phyloP scores from a whole-genome alignment of 1,284 basidiomycete genomes.

The Kwoniella shivajii region DNA sequence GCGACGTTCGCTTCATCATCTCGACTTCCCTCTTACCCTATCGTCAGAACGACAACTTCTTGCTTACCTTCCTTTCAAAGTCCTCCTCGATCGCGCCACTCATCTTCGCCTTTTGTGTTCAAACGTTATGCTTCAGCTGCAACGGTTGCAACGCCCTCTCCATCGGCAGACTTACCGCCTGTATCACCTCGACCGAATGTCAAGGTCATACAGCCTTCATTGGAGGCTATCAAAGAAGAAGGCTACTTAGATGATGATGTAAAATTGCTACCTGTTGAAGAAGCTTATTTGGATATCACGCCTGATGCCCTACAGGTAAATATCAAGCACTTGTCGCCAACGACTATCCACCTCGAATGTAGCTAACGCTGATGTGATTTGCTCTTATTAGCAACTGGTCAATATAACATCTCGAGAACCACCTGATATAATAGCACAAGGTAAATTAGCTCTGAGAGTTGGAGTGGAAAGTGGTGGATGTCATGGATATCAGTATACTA shows the following conservation, averaged over 20 bases:
- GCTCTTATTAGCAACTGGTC: constrained; percentile 43
- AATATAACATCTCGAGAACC: constrained; percentile 52
- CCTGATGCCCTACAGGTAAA: constrained; percentile 46
- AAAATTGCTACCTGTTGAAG: constrained; percentile 35
- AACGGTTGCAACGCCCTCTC: constrained; percentile 3
- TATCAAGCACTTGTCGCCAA: neutral
- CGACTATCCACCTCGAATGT: neutral
- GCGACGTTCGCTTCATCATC: constrained; percentile 20
- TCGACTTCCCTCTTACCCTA: constrained; percentile 2
- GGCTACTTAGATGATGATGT: constrained; percentile 50
- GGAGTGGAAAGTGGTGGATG: constrained; percentile 61
- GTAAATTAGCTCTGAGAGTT: constrained; percentile 56
- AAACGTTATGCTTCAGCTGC: constrained; percentile 15
- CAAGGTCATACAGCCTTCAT: constrained; percentile 38
- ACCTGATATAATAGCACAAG: constrained; percentile 37
- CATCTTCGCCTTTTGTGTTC: neutral
- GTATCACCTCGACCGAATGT: constrained; percentile 19
- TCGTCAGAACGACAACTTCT: neutral
- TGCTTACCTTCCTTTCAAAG: neutral
- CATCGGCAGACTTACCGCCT: constrained; percentile 10
- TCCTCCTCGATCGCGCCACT: neutral
- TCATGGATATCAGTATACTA: constrained; percentile 63
- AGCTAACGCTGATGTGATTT: neutral
- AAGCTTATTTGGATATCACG: constrained; percentile 46
- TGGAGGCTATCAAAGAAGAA: constrained; percentile 47